Percentiles rank a stretch among this genome's conserved stretches.
Conservation (phyloP, 2,329 filamentous ascomycete genomes). For the Epichloe scottii region DNA sequence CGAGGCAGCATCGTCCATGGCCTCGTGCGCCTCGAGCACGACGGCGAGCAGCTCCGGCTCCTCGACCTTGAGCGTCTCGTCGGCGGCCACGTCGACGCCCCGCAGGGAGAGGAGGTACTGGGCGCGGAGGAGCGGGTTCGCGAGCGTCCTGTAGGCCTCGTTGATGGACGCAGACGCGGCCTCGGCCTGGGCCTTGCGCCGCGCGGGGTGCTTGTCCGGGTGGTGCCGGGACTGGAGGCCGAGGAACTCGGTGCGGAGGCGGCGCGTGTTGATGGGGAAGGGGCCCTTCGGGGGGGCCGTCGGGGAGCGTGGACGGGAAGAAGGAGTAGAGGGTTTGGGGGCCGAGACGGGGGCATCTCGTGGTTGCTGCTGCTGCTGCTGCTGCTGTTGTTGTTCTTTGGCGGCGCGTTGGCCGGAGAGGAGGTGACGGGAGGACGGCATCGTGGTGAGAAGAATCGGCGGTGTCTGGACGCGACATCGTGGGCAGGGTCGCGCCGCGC, state of each 20-base stretch:
- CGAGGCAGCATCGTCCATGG: slow-evolving; percentile 55
- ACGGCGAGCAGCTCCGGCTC: slow-evolving; percentile 59
- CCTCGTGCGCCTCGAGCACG: slow-evolving; percentile 69
- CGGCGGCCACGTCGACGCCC: slow-evolving; percentile 65
- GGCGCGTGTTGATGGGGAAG: slow-evolving; percentile 60
- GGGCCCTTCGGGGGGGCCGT: slow-evolving; percentile 64
- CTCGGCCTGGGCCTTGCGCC: slow-evolving; percentile 52
- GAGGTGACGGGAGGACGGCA: not conserved
- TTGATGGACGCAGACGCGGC: slow-evolving; percentile 75
- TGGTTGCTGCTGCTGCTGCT: not conserved
- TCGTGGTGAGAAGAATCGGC: not conserved
- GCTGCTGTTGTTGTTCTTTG: not conserved
- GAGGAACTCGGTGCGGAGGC: slow-evolving; percentile 75
- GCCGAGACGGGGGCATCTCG: too few relatives aligned
- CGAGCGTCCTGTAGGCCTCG: slow-evolving; percentile 78
- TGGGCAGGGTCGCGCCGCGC: not conserved
- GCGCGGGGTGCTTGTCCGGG: slow-evolving; percentile 52
- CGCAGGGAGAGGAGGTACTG: slow-evolving; percentile 71
- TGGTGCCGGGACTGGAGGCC: slow-evolving; percentile 66
- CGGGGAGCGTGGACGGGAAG: slow-evolving; percentile 68
- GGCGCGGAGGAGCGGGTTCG: slow-evolving; percentile 66
- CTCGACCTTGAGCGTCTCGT: slow-evolving; percentile 61
- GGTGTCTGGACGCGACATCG: not conserved
- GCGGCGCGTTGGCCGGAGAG: not conserved
- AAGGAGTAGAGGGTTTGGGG: slow-evolving; percentile 63